Conservation (phyloP, 1,284 basidiomycete species). For the Amylostereum areolatum region DNA sequence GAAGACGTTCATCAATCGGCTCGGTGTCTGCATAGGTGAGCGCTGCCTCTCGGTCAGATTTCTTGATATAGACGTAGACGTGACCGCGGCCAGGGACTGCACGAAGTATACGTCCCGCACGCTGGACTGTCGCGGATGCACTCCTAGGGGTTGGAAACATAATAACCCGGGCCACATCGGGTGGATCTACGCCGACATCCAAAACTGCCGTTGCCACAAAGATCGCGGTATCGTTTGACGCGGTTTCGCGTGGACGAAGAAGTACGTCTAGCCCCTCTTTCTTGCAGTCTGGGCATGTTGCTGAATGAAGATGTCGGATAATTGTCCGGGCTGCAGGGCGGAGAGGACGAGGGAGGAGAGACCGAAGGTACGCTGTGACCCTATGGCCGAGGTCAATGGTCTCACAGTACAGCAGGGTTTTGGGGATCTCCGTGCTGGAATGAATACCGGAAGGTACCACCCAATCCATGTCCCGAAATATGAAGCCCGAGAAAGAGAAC, state of each 20-base stretch:
- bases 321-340: neutral
- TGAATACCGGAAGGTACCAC: constrained; percentile 5
- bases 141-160: constrained; percentile 5
- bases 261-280: constrained; percentile 4
- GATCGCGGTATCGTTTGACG: constrained; percentile 4
- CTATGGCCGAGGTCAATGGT: constrained; percentile 9
- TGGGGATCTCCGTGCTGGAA: constrained; percentile 3
- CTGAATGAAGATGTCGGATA: constrained; percentile 11
- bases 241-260: constrained; percentile 1
- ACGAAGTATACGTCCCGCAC: constrained; percentile 2
- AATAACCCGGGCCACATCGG: constrained; percentile 7
- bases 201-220: constrained; percentile 9
- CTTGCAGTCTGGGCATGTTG: constrained; percentile 11
- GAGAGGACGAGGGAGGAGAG: constrained; percentile 1
- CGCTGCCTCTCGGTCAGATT: neutral
- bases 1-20: neutral
- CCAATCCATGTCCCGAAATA: constrained; percentile 10
- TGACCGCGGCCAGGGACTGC: neutral
- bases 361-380: constrained; percentile 9
- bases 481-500: neutral
- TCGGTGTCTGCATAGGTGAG: neutral
- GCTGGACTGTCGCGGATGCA: constrained; percentile 4
- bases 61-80: constrained; percentile 7
- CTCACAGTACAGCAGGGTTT: constrained; percentile 10
- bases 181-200: constrained; percentile 9